These are phyloP conservation scores for Trichophyton rubrum DNA, from an alignment of 2,329 filamentous ascomycete species.

Conservation along the genomic window DNA sequence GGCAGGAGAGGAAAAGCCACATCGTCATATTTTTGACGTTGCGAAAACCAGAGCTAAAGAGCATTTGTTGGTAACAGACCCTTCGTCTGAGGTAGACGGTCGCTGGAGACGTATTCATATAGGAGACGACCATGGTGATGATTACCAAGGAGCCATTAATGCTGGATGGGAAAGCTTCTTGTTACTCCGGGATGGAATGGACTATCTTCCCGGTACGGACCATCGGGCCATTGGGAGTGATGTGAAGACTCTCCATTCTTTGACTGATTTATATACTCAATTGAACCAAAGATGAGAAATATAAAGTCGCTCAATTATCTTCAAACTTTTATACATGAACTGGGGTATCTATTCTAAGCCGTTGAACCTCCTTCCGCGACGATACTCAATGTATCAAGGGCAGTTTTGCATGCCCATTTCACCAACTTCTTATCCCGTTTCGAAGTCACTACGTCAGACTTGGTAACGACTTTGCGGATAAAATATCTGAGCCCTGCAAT, in stretches of 20 bases:
- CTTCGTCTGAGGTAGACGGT: constrained; percentile 1
- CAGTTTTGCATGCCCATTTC: constrained; percentile 33
- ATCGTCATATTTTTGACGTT: constrained; percentile 29
- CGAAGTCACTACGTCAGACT: constrained; percentile 44
- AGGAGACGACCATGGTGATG: constrained; percentile 34
- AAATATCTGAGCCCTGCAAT: constrained; percentile 68
- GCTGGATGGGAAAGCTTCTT: constrained; percentile 27
- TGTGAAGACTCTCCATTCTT: constrained; percentile 5
- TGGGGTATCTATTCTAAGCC: background rate
- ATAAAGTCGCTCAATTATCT: background rate
- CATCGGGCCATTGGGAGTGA: background rate
- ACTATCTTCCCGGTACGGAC: background rate
- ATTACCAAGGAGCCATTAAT: constrained; percentile 27
- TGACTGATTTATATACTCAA: constrained; percentile 8
- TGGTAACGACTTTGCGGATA: constrained; percentile 59
- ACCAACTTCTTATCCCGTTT: constrained; percentile 42
- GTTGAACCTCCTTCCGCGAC: constrained; percentile 14
- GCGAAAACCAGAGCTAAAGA: constrained; percentile 23
- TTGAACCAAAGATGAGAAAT: constrained; percentile 4
- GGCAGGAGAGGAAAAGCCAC: constrained; percentile 34
- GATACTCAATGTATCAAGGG: constrained; percentile 30
- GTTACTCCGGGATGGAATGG: constrained; percentile 11
- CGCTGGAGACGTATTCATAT: constrained; percentile 26
- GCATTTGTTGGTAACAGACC: constrained; percentile 8
- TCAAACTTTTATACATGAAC: background rate